phyloP scores from a whole-genome alignment of 1,284 basidiomycete species.

The Rhizoctonia solani region DNA sequence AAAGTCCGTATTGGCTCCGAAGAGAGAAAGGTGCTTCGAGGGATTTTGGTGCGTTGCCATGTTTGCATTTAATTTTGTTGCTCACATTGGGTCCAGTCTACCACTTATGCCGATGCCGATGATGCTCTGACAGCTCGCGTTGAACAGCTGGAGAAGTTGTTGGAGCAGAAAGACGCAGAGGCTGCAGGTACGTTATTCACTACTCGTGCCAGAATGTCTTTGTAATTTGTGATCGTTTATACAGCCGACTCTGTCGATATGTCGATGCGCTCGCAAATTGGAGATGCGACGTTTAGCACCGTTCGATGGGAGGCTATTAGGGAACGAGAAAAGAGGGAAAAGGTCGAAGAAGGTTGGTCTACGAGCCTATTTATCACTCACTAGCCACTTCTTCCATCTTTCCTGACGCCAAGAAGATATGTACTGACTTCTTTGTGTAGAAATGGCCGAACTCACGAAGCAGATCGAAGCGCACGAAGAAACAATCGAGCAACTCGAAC shows the following conservation, averaged over 20 bases:
- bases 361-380: neutral
- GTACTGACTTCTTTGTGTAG: slow-evolving; percentile 20
- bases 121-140: slow-evolving; percentile 51
- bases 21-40: slow-evolving; percentile 64
- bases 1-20: slow-evolving; percentile 56
- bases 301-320: slow-evolving; percentile 24
- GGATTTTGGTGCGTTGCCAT: slow-evolving; percentile 61
- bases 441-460: slow-evolving; percentile 45
- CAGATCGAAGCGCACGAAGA: slow-evolving; percentile 50
- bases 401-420: neutral
- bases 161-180: slow-evolving; percentile 56
- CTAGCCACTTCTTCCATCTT: neutral
- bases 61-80: neutral
- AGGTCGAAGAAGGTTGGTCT: slow-evolving; percentile 49
- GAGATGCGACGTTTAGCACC: slow-evolving; percentile 42
- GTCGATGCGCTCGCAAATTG: slow-evolving; percentile 45
- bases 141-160: slow-evolving; percentile 60
- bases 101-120: slow-evolving; percentile 42
- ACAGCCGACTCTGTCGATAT: slow-evolving; percentile 43
- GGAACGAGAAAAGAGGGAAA: slow-evolving; percentile 19
- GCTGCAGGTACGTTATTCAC: too few species aligned
- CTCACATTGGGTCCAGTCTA: neutral
- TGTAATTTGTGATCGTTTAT: too few species aligned
- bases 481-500: slow-evolving; percentile 65
- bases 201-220: too few species aligned